These are phyloP conservation scores for Ceratopteris richardii DNA, from an alignment of 75 land plant species.

Conservation along the genomic window DNA sequence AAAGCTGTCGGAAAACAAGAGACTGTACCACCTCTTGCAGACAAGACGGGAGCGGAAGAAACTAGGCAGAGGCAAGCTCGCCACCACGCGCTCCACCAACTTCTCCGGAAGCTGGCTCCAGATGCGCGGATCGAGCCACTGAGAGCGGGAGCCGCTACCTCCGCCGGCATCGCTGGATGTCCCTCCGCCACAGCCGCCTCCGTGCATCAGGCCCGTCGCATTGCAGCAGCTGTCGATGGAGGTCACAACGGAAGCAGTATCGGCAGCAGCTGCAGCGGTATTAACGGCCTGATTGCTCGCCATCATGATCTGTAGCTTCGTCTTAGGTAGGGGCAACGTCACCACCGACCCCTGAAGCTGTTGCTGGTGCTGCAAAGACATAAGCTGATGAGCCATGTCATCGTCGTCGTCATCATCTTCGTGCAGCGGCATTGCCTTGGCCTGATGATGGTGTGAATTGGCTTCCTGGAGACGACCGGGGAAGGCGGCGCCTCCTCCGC, in stretches of 20 bases:
- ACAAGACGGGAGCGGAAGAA: constrained; percentile 69
- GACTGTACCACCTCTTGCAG: constrained; percentile 70
- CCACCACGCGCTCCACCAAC: constrained; percentile 65
- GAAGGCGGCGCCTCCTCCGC: not conserved
- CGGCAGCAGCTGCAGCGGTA: constrained; percentile 1
- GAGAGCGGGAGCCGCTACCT: constrained; percentile 2
- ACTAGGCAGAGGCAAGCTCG: constrained; percentile 75
- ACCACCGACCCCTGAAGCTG: not conserved
- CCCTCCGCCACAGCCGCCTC: not conserved
- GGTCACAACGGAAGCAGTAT: not conserved
- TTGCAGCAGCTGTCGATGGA: not conserved
- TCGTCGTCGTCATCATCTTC: constrained; percentile 4
- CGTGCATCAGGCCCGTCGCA: not conserved
- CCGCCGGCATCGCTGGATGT: not conserved
- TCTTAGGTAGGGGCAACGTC: not conserved
- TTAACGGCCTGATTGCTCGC: not conserved
- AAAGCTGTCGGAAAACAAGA: constrained; percentile 72
- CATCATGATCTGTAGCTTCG: not conserved
- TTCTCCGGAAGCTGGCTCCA: constrained; percentile 77
- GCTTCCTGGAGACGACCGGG: not conserved
- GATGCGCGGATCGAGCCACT: constrained; percentile 61
- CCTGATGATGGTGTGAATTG: not conserved
- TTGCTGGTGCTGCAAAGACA: not conserved
- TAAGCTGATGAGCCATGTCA: not conserved
- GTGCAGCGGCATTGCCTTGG: not conserved